These are phyloP conservation scores for Ceratocystis colombiana DNA, from an alignment of 2,329 filamentous ascomycete genomes.

Conservation along the genomic window DNA sequence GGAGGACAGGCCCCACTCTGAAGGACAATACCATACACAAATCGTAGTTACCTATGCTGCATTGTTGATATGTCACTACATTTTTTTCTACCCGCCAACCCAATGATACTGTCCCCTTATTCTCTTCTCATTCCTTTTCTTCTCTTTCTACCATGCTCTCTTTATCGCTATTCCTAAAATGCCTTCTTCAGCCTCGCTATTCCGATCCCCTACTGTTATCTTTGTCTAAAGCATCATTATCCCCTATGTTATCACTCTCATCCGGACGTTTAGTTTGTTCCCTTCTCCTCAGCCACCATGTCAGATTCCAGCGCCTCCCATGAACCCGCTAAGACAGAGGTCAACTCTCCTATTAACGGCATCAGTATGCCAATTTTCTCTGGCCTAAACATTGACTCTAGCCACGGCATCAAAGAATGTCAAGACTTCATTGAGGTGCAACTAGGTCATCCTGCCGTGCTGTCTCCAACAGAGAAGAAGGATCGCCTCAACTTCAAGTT, in stretches of 20 bases:
- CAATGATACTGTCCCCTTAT: background rate
- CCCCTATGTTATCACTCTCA: background rate
- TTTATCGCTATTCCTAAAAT: background rate
- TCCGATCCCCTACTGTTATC: background rate
- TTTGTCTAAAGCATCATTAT: background rate
- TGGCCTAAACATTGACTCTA: background rate
- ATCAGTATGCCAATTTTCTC: background rate
- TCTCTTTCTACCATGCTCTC: background rate
- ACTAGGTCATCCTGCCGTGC: background rate
- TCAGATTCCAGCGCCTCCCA: background rate
- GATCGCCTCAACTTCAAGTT: constrained; percentile 5
- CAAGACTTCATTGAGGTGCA: constrained; percentile 6
- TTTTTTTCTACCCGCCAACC: background rate
- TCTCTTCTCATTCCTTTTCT: background rate
- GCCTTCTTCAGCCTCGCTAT: background rate
- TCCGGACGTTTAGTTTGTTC: background rate
- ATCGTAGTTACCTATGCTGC: background rate
- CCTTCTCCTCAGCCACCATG: background rate
- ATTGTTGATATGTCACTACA: background rate
- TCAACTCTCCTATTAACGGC: background rate
- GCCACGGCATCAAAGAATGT: background rate
- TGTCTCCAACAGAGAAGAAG: background rate
- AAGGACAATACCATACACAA: background rate
- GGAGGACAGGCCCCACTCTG: background rate
- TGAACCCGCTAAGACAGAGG: background rate